Evolutionary conservation across 768 basidiomycete genomes (phyloP), one percentile per base, ranked within the genome.

Genomic region (Leccinum sublutescens): DNA sequence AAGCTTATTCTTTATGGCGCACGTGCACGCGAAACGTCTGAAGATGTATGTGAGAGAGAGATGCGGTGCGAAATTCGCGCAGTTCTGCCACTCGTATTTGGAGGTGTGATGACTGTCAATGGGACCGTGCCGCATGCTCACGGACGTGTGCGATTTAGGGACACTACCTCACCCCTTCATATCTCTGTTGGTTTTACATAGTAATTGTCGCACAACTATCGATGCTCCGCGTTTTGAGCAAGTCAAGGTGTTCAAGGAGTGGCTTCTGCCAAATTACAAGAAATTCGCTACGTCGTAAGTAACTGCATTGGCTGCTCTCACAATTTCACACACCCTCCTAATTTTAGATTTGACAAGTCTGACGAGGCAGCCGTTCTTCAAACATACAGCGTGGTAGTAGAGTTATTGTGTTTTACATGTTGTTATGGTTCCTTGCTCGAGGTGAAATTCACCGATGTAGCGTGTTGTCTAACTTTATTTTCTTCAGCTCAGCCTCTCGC

Each of bases 351-450:
- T 9, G 76, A 75, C 29, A 65, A 66, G 14, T 65, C 58, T 21
- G 73, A 74, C 15, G 76, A 78, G 59, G 56, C 70, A 8, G 64
- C 60, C 36, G 70, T 85, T n/a, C 68, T 84, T 53, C 81, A 80
- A 60, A 76, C 81, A 25, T 91, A 85, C 67, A 81, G 82, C 54
- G 73, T 83, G 1, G 76, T 81, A 1, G 77, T 84, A 3, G 84
- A 87, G 59, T 66, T 91, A 6, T 79, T 91, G 80, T 80, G 80
- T 11, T 78, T 74, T 57, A 76, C 84, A 1, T 82, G 82, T 68
- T 90, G 84, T 60, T 92, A 87, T 64, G 79, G 84, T 50, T 82
- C 84, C 17, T 77, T 89, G 19, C 79, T 91, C 2, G 89, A 92
- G 64, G 91, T 89, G 62, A 69, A 79, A 2, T 50, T 19, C 3